These are phyloP conservation scores for Caryocar brasiliense DNA, from an alignment of 441 rosid genomes.

Conservation along the genomic window DNA sequence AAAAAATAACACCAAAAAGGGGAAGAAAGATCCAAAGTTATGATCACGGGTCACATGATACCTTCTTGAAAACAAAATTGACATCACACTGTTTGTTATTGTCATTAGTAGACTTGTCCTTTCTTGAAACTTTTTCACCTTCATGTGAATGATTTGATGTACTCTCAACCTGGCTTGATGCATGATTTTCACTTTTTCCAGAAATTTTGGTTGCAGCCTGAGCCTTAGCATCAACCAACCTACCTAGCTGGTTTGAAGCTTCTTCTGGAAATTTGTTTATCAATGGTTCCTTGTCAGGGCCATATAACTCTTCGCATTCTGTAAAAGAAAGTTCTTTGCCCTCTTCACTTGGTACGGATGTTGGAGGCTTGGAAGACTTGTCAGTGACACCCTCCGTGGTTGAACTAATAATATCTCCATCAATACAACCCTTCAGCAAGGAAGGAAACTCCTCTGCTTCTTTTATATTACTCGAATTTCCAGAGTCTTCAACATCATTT, in stretches of 20 bases:
- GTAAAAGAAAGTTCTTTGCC: conserved; percentile 50
- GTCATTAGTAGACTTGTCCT: conserved; percentile 27
- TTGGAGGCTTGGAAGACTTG: conserved; percentile 14
- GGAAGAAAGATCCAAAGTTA: background rate
- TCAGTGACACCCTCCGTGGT: conserved; percentile 16
- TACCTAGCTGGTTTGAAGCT: conserved; percentile 17
- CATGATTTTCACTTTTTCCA: conserved; percentile 10
- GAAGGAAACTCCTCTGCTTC: conserved; percentile 16
- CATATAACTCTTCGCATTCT: conserved; percentile 85
- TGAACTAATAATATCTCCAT: conserved; percentile 12
- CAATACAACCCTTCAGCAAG: conserved; percentile 7
- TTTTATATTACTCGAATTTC: conserved; percentile 23
- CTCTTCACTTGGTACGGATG: conserved; percentile 29
- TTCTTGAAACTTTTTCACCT: conserved; percentile 27
- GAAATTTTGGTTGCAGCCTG: conserved; percentile 17
- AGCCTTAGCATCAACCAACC: conserved; percentile 14
- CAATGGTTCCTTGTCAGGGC: conserved; percentile 74
- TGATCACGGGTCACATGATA: conserved; percentile 7
- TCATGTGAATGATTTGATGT: conserved; percentile 18
- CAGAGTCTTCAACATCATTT: conserved; percentile 16
- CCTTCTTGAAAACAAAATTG: conserved; percentile 61
- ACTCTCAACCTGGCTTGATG: conserved; percentile 15
- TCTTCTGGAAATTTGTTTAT: conserved; percentile 33
- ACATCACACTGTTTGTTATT: conserved; percentile 19
- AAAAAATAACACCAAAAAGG: background rate